Evolutionary conservation across 257 asterid genomes (phyloP), one percentile per base, ranked within the genome.

Genomic region (Nyctanthes arbortristis): DNA sequence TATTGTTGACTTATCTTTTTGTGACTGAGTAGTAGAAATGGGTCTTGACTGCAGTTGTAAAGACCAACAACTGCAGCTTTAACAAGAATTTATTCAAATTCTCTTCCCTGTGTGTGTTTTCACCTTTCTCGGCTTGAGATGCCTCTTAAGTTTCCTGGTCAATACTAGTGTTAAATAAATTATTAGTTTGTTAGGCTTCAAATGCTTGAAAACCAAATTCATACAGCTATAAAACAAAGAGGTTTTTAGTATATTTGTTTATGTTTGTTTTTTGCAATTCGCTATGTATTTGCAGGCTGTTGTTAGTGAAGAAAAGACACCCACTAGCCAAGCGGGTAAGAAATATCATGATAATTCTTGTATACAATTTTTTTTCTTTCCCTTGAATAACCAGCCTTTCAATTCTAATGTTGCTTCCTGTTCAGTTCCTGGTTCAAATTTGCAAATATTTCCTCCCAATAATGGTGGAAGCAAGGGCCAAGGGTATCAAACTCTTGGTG

Each of bases 371-470:
- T 55, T 34, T n/a, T 55, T 1, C 10, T 33, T 40, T 61, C 35
- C 37, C 12, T 66, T 76, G 60, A 30, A 20, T 35, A 60, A 7
- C 49, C 28, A 30, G 25, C 43, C 49, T 30, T 64, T 30, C 67
- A 36, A 73, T 37, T 47, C 62, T 33, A 28, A 29, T 71, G 36
- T 63, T 34, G 9, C 30, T 27, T 56, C 35, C 39, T 73, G 24
- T 84, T 79, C 73, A 90, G 97, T 70, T 75, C 87, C 95, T 71
- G 87, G 88, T 69, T 93, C 90, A 74, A 93, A 87, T 78, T 79
- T 88, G 85, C 96, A 88, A 72, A 85, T 84, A 65, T 89, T 93
- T 78, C 96, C 96, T 37, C 96, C 95, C 68, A 85, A 73, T 83
- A 84, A 61, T 76, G 78, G 78, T 60, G 77, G 85, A 80, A 75